Evolutionary conservation across 345 rosid genomes (phyloP).

Genomic region (Cardamine chenopodiifolia): DNA sequence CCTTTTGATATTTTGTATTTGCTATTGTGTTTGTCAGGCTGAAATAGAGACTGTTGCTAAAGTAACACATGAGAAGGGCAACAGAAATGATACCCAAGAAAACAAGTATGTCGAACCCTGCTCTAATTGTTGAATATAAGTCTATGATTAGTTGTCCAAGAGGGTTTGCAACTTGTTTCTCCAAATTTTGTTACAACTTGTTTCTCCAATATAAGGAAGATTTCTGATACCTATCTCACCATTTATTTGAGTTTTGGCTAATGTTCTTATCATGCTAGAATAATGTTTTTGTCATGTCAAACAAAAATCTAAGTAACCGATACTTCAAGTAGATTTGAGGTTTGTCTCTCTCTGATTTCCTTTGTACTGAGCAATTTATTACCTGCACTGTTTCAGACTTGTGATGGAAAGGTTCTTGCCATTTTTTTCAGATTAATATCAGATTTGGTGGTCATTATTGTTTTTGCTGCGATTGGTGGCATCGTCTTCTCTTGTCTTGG

Average conservation of each 20-base stretch:
- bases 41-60: slow-evolving; percentile 92
- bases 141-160: not conserved
- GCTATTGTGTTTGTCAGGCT: slow-evolving; percentile 62
- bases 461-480: slow-evolving; percentile 99
- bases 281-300: slow-evolving; percentile 95
- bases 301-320: slow-evolving; percentile 96
- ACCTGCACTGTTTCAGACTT: slow-evolving; percentile 23
- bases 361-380: not conserved
- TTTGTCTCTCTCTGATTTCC: slow-evolving; percentile 37
- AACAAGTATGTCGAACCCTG: slow-evolving; percentile 55
- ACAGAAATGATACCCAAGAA: slow-evolving; percentile 79
- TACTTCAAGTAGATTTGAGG: slow-evolving; percentile 99
- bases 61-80: slow-evolving; percentile 81
- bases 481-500: slow-evolving; percentile 93
- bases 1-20: slow-evolving; percentile 16
- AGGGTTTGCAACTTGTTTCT: not conserved
- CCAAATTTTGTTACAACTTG: not conserved
- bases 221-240: not conserved
- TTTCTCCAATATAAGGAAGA: not conserved
- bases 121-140: not conserved
- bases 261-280: slow-evolving; percentile 55
- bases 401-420: slow-evolving; percentile 30
- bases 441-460: slow-evolving; percentile 92
- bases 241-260: slow-evolving; percentile 1
- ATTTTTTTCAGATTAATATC: slow-evolving; percentile 76